phyloP scores from a whole-genome alignment of 331 rosid species.

The Telfairia occidentalis region DNA sequence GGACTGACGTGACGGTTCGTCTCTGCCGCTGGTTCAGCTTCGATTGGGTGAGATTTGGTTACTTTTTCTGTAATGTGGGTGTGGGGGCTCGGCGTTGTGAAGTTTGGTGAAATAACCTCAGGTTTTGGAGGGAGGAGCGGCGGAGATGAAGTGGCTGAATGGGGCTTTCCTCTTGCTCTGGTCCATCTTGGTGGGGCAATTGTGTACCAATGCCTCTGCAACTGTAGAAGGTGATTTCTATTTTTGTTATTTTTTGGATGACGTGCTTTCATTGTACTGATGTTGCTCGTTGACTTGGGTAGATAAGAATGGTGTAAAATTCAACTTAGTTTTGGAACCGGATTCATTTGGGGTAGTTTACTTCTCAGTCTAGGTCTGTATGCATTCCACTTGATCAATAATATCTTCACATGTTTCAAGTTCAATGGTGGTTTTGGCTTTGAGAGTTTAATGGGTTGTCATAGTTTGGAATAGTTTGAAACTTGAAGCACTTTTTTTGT shows the following conservation, averaged over 20 bases:
- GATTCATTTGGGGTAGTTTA: background rate
- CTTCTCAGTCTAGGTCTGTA: background rate
- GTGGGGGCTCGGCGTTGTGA: background rate
- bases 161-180: slow-evolving; percentile 6
- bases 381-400: background rate
- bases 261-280: background rate
- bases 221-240: slow-evolving; percentile 5
- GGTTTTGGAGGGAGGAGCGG: slow-evolving; percentile 10
- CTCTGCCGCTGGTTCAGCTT: background rate
- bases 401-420: background rate
- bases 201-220: background rate
- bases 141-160: background rate
- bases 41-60: background rate
- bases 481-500: background rate
- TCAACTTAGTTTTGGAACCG: background rate
- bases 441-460: background rate
- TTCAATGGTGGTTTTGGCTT: slow-evolving; percentile 1
- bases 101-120: background rate
- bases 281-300: background rate
- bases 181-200: background rate
- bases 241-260: background rate
- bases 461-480: background rate
- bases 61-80: slow-evolving; percentile 19
- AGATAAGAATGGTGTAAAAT: background rate
- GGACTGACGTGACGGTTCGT: background rate